A percentile compares a stretch with the other conserved stretches of the same genome.
phyloP scores from a whole-genome alignment of 139 green algal species.

The Chlamydomonas sp. region DNA sequence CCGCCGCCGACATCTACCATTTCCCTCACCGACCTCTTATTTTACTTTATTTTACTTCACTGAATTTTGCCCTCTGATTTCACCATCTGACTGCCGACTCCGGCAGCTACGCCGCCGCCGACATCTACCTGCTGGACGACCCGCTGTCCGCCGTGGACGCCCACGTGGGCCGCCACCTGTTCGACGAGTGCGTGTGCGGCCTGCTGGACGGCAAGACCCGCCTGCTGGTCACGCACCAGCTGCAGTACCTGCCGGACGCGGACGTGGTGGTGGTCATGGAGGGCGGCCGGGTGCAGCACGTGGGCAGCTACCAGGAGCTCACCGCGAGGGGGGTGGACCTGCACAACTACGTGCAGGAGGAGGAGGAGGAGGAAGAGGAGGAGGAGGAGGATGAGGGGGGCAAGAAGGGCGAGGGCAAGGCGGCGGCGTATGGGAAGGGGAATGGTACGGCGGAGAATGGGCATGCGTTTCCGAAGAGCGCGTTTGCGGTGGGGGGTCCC shows the following conservation, averaged over 20 bases:
- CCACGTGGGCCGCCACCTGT: slow-evolving; percentile 84
- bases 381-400: slow-evolving; percentile 39
- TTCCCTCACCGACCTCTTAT: not conserved
- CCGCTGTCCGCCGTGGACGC: slow-evolving; percentile 92
- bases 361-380: not conserved
- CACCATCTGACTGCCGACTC: not conserved
- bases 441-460: not conserved
- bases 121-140: slow-evolving; percentile 94
- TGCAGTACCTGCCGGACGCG: slow-evolving; percentile 88
- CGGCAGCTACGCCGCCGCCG: slow-evolving; percentile 38
- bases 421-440: too few relatives aligned
- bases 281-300: slow-evolving; percentile 75
- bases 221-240: slow-evolving; percentile 90
- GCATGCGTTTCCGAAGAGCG: not conserved
- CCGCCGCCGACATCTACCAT: not conserved
- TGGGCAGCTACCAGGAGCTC: slow-evolving; percentile 65
- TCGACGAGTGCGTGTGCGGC: slow-evolving; percentile 79
- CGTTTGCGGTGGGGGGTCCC: too few relatives aligned
- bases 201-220: slow-evolving; percentile 73
- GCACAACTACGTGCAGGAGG: slow-evolving; percentile 39
- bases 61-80: too few relatives aligned
- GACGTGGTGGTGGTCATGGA: slow-evolving; percentile 90
- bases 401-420: not conserved
- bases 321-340: slow-evolving; percentile 61
- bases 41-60: not conserved